Conservation (phyloP, 2,329 filamentous ascomycete genomes). For the Fusarium sp. region DNA sequence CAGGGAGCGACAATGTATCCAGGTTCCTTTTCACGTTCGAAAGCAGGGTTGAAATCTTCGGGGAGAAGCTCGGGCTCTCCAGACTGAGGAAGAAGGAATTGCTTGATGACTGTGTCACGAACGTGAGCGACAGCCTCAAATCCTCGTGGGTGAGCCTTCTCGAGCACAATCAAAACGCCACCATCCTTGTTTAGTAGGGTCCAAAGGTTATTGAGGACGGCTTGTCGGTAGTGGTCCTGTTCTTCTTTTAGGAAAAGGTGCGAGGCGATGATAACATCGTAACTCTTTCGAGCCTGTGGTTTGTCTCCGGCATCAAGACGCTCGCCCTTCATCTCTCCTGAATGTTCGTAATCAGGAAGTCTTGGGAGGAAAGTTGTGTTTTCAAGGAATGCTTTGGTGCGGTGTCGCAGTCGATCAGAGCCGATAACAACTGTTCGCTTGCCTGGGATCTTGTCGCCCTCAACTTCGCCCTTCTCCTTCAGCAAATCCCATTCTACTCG, state of each 20-base stretch:
- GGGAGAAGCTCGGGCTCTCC: conserved; percentile 50
- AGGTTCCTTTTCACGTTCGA: conserved; percentile 61
- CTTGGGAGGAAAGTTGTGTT: conserved; percentile 93
- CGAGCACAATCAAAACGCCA: conserved; percentile 85
- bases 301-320: conserved; percentile 68
- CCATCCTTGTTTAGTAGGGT: conserved; percentile 83
- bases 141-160: conserved; percentile 90
- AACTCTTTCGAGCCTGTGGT: conserved; percentile 76
- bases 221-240: conserved; percentile 80
- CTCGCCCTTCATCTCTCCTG: conserved; percentile 66
- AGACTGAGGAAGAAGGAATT: conserved; percentile 70
- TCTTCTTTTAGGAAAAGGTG: conserved; percentile 82
- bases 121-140: conserved; percentile 93
- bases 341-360: conserved; percentile 85
- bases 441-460: conserved; percentile 65
- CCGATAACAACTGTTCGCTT: conserved; percentile 85
- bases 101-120: conserved; percentile 79
- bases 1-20: conserved; percentile 80
- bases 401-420: conserved; percentile 77
- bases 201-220: conserved; percentile 90
- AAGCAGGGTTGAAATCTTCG: conserved; percentile 55
- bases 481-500: conserved; percentile 84
- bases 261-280: conserved; percentile 89
- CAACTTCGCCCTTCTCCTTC: conserved; percentile 60
- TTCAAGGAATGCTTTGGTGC: conserved; percentile 80